Percentiles rank a stretch among this genome's conserved stretches.
Evolutionary conservation across 2,329 filamentous ascomycete genomes (phyloP).

Genomic region (Beauveria sp.): DNA sequence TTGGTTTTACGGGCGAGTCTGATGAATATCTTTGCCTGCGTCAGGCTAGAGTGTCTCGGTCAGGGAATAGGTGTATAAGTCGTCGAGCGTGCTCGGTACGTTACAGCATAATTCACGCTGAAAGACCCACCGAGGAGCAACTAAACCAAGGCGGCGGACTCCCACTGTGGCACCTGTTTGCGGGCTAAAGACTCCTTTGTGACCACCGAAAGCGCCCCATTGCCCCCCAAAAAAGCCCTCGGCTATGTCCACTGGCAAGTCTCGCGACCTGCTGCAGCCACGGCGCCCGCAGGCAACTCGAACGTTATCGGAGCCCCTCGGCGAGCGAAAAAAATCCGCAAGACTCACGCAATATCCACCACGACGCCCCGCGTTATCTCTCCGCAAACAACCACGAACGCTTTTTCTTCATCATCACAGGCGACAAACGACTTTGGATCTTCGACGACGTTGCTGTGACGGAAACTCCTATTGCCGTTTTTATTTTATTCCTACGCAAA

Average conservation of each 20-base stretch:
- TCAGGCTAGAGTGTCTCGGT: too few species aligned
- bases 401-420: background rate
- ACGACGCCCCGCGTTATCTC: slow-evolving; percentile 10
- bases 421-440: background rate
- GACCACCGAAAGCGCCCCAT: background rate
- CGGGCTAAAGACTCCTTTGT: background rate
- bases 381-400: slow-evolving; percentile 8
- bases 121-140: background rate
- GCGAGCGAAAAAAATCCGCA: slow-evolving; percentile 10
- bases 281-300: background rate
- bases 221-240: background rate
- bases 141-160: background rate
- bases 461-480: background rate
- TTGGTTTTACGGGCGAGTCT: too few species aligned
- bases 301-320: slow-evolving; percentile 12
- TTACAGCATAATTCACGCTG: background rate
- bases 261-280: background rate
- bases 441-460: background rate
- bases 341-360: background rate
- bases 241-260: background rate
- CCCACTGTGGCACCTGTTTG: background rate
- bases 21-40: too few species aligned
- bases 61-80: too few species aligned
- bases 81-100: background rate
- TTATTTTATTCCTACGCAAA: background rate